Evolutionary conservation across 1,139 yeast species (phyloP).

Genomic region (Meyerozyma carpophila): DNA sequence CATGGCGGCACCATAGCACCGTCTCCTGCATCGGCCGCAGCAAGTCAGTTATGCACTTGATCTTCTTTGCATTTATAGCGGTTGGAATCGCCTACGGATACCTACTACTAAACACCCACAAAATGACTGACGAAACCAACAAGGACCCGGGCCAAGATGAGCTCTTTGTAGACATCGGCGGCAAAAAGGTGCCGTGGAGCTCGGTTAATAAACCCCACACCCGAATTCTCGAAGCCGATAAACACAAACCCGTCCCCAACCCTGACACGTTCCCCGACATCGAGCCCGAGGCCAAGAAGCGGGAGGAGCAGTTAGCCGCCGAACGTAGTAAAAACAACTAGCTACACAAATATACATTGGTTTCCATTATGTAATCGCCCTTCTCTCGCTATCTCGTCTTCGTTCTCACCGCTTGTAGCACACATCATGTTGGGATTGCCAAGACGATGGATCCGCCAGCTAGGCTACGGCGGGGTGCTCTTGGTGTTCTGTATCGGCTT

Average conservation of each 20-base stretch:
- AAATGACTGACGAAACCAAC: neutral
- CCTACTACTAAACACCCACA: neutral
- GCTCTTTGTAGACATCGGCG: constrained; percentile 26
- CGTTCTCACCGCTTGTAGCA: neutral
- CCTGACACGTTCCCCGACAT: constrained; percentile 25
- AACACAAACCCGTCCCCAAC: constrained; percentile 24
- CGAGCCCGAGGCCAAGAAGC: constrained; percentile 24
- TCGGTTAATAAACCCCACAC: constrained; percentile 38
- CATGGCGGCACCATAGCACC: neutral
- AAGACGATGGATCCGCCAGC: constrained; percentile 18
- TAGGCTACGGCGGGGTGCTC: constrained; percentile 15
- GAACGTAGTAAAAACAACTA: constrained; percentile 3
- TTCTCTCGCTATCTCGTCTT: neutral
- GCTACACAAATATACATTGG: neutral
- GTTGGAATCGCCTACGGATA: neutral
- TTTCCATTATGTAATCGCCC: neutral
- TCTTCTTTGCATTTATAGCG: neutral
- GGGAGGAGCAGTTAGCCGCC: constrained; percentile 11
- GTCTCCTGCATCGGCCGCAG: constrained; percentile 1
- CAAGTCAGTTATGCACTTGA: neutral
- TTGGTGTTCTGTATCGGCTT: constrained; percentile 15
- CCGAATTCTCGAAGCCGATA: constrained; percentile 29
- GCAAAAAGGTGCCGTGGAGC: constrained; percentile 32
- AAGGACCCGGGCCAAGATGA: neutral
- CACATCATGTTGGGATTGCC: constrained; percentile 8